phyloP scores from a whole-genome alignment of 805 yeast genomes.

The Candida vartiovaarae region DNA sequence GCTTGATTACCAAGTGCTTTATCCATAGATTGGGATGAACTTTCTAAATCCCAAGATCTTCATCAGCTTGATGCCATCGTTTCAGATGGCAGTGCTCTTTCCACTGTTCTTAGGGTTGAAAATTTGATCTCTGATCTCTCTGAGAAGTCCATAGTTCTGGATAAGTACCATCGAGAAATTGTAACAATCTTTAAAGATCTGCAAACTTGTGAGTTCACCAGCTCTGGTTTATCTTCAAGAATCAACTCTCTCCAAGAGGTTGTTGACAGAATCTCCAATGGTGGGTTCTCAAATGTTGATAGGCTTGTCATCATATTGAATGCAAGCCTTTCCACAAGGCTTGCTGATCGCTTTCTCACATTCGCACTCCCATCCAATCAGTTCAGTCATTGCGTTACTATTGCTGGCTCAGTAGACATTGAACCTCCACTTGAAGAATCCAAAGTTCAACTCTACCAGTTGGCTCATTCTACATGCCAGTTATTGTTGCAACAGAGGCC shows the following conservation, averaged over 20 bases:
- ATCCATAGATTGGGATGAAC: conserved; percentile 44
- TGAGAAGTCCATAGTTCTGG: conserved; percentile 25
- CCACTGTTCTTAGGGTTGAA: conserved; percentile 27
- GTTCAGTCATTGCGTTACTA: conserved; percentile 28
- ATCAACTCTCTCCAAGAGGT: conserved; percentile 28
- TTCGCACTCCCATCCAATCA: conserved; percentile 1
- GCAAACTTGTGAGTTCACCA: conserved; percentile 22
- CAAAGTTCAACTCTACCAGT: conserved; percentile 25
- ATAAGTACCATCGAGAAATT: conserved; percentile 24
- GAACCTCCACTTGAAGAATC: conserved; percentile 35
- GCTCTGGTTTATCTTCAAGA: conserved; percentile 9
- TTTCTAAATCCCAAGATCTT: conserved; percentile 44
- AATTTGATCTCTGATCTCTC: conserved; percentile 24
- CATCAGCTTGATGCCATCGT: conserved; percentile 25
- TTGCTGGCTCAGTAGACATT: conserved; percentile 30
- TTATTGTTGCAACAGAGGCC: conserved; percentile 23
- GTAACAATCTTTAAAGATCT: conserved; percentile 19
- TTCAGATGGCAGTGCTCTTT: conserved; percentile 27
- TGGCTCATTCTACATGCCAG: conserved; percentile 20
- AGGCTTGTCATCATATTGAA: conserved; percentile 30
- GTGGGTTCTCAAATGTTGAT: conserved; percentile 29
- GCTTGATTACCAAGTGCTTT: conserved; percentile 29
- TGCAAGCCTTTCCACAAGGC: conserved; percentile 19
- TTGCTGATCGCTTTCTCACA: conserved; percentile 24
- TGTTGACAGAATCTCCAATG: conserved; percentile 29